Evolutionary conservation across 306 rosid genomes (phyloP).

Genomic region (Prunus padus): DNA sequence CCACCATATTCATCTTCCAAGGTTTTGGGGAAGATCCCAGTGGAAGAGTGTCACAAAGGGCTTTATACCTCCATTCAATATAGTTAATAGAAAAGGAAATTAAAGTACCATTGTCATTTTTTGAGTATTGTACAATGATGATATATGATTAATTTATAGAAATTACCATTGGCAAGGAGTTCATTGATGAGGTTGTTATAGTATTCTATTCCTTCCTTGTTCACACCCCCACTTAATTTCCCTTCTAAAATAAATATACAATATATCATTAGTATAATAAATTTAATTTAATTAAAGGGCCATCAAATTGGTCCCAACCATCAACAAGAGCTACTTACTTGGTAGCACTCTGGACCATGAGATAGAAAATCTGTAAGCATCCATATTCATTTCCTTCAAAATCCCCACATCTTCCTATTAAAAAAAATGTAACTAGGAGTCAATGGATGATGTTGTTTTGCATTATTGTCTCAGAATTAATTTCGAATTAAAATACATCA

Average conservation of each 20-base stretch:
- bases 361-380: slow-evolving; percentile 47
- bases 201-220: slow-evolving; percentile 50
- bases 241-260: slow-evolving; percentile 36
- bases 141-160: not conserved
- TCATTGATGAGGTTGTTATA: slow-evolving; percentile 66
- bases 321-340: slow-evolving; percentile 20
- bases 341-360: slow-evolving; percentile 49
- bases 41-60: slow-evolving; percentile 59
- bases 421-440: not conserved
- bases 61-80: slow-evolving; percentile 30
- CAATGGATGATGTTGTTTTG: not conserved
- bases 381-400: slow-evolving; percentile 39
- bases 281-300: not conserved
- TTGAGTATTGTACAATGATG: too few relatives aligned
- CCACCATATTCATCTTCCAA: slow-evolving; percentile 58
- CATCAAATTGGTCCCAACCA: not conserved
- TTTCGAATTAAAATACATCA: not conserved
- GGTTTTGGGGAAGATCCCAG: slow-evolving; percentile 61
- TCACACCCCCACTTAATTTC: slow-evolving; percentile 56
- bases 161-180: slow-evolving; percentile 40
- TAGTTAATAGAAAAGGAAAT: not conserved
- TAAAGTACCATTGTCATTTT: not conserved
- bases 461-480: not conserved
- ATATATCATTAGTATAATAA: not conserved
- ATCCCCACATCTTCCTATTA: slow-evolving; percentile 38